Base-by-base conservation (phyloP, 371 early-diverging fungal genomes). In the Coemansia sp. region DNA sequence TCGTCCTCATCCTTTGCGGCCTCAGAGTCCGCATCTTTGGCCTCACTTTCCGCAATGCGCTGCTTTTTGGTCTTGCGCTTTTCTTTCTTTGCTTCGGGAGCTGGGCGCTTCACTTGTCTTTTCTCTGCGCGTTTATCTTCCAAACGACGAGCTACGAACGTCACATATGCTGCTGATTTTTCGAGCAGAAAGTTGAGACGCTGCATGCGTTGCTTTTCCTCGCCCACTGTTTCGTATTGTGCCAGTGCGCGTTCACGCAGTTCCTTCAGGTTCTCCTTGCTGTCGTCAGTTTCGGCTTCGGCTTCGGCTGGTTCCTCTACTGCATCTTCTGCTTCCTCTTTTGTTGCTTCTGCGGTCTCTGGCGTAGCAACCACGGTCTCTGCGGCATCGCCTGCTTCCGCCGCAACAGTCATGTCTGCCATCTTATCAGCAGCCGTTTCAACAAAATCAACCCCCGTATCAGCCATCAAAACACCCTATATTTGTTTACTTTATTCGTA, bases 141-240 rank as follows among this genome's bases (percentile, higher is more conserved):
- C 67, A 95, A 78, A 72, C 90, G 89, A 22, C 86, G 78, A 2
- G 91, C 86, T 10, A 95, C 80, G 63, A 93, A 93, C 22, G 85
- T 84, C 26, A 91, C 89, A 77, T 93, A 95, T 5, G 92, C 85
- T 4, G 92, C 85, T 0, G 94, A 92, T 61, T 88, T 88, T 68
- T 91, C 89, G 16, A 95, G 78, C 66, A 95, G 83, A 70, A 91
- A 91, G 70, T 89, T 83, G 16, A 93, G 77, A 42, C 92, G 88
- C 66, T 90, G 88, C 69, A 88, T 82, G 31, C 91, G 84, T 72
- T 91, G 87, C 53, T 84, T 81, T 45, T 88, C 86, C 52, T 87
- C 85, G 52, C 54, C 63, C 18, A 52, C 7, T 47, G 60, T 34
- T 21, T 77, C 72, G 70, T 82, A 81, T 39, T 81, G 72, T 5